phyloP scores from a whole-genome alignment of 2,329 filamentous ascomycete species.

The Purpureocillium lavendulum region DNA sequence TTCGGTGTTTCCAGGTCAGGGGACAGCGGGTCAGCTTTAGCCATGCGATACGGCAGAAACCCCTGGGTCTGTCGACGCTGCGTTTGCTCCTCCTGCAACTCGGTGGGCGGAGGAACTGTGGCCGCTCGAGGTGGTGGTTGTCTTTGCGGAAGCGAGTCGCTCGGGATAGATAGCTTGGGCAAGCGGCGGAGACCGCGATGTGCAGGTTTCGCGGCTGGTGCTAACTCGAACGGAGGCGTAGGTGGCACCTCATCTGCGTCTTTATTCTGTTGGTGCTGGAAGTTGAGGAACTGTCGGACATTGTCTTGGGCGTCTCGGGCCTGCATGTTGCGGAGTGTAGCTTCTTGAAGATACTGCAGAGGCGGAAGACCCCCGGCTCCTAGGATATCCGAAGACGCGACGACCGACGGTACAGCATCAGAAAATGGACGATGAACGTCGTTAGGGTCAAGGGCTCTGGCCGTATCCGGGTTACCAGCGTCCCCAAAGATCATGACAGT shows the following conservation, averaged over 20 bases:
- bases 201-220: slow-evolving; percentile 36
- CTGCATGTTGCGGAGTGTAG: slow-evolving; percentile 60
- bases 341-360: slow-evolving; percentile 65
- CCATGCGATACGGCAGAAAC: slow-evolving; percentile 45
- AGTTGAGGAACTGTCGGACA: slow-evolving; percentile 81
- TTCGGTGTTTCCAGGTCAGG: slow-evolving; percentile 48
- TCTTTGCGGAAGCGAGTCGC: slow-evolving; percentile 20
- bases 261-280: slow-evolving; percentile 70
- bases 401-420: slow-evolving; percentile 70
- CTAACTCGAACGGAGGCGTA: slow-evolving; percentile 62
- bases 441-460: slow-evolving; percentile 46
- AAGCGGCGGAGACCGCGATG: slow-evolving; percentile 49
- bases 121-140: slow-evolving; percentile 19
- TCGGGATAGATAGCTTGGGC: slow-evolving; percentile 55
- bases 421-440: slow-evolving; percentile 58
- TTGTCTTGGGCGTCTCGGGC: slow-evolving; percentile 82
- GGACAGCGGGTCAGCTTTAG: slow-evolving; percentile 39
- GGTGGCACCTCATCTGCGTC: slow-evolving; percentile 49
- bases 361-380: slow-evolving; percentile 58
- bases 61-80: slow-evolving; percentile 15
- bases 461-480: slow-evolving; percentile 66
- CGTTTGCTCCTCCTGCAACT: slow-evolving; percentile 14
- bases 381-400: slow-evolving; percentile 85
- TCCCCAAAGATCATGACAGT: slow-evolving; percentile 71
- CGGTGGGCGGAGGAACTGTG: slow-evolving; percentile 17